Evolutionary conservation across 345 rosid species (phyloP), one percentile per base, ranked within the genome.

Genomic region (Excoecaria agallocha): DNA sequence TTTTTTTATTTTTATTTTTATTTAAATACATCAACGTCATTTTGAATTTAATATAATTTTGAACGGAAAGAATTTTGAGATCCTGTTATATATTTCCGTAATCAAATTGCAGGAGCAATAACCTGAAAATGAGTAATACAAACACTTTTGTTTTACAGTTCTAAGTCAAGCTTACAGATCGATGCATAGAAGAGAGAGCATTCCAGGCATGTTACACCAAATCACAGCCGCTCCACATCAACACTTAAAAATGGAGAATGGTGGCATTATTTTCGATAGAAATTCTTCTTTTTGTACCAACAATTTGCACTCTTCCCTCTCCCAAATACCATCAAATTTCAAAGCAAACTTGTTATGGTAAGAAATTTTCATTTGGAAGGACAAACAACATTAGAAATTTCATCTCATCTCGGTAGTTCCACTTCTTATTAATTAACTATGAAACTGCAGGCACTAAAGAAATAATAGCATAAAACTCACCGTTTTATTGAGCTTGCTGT

Each of bases 161-260:
- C 6, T 85, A 58, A 13, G 74, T 51, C 85, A 75, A 71, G n/a
- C 49, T n/a, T 66, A 64, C 43, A 78, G 76, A 79, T 11, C 52
- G 19, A 73, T 69, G 72, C 80, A 71, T 69, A 81, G 78, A 69
- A 76, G 84, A 48, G 80, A 69, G 51, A 59, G 24, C 41, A 24
- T 63, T 35, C 22, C 74, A 43, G 63, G 71, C 30, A 63, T 76
- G 57, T 69, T 76, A 62, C 74, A 70, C n/a, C 77, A 41, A 54
- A 13, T 54, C n/a, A 59, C 67, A 15, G 19, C 59, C 8, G 62
- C 60, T 72, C 74, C 85, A n/a, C 85, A 38, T 20, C 82, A 77
- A 16, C 81, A 80, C 54, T 80, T 84, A 74, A 77, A 81, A 79
- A 65, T 84, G 85, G 83, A 82, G 76, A 85, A 73, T 62, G 87